A percentile compares a stretch with the other conserved stretches of the same genome.
Conservation (phyloP, 371 early-diverging fungal species). For the Circinella umbellata region DNA sequence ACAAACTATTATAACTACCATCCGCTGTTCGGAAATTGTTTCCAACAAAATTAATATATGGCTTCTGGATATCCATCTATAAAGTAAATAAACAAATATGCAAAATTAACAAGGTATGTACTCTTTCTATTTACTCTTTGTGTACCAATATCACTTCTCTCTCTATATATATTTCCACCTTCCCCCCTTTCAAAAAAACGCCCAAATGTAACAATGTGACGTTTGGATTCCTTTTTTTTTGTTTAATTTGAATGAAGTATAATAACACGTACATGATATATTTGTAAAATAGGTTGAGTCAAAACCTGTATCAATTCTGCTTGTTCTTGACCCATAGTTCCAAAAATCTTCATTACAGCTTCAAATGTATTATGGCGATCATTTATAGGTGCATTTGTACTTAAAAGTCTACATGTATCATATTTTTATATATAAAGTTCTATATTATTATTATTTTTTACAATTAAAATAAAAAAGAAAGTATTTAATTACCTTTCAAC, state of each 20-base stretch:
- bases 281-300: constrained; percentile 33
- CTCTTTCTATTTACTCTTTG: not conserved
- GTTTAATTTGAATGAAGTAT: too few species aligned
- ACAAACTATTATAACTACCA: constrained; percentile 50
- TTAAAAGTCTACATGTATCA: constrained; percentile 28
- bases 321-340: constrained; percentile 36
- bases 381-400: constrained; percentile 39
- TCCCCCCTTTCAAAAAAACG: not conserved
- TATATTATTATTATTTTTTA: too few species aligned
- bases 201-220: not conserved
- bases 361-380: constrained; percentile 53
- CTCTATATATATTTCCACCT: too few species aligned
- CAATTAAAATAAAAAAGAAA: too few species aligned
- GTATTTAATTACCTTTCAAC: too few species aligned
- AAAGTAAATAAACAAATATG: constrained; percentile 15
- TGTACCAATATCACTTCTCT: not conserved
- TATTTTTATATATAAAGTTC: not conserved
- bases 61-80: constrained; percentile 49
- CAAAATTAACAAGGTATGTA: not conserved
- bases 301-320: constrained; percentile 33
- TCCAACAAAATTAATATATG: constrained; percentile 45
- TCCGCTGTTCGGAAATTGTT: constrained; percentile 52
- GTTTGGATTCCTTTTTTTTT: too few species aligned
- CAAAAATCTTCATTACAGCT: constrained; percentile 46
- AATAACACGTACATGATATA: constrained; percentile 34